A percentile compares a stretch with the other conserved stretches of the same genome.
phyloP scores from a whole-genome alignment of 257 asterid species.

The Henckelia pumila region DNA sequence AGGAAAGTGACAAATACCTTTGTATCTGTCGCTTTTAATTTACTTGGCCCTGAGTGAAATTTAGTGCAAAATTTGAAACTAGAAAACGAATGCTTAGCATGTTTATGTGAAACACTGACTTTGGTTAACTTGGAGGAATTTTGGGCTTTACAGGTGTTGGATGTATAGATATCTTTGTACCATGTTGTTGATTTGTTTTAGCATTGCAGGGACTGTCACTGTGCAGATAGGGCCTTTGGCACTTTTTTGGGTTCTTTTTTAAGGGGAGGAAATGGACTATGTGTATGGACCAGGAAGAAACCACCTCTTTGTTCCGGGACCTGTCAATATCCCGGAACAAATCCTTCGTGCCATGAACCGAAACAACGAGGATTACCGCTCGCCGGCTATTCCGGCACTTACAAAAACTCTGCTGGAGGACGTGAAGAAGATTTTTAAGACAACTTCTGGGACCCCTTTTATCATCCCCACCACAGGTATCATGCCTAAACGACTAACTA shows the following conservation, averaged over 20 bases:
- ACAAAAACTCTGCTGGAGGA: slow-evolving; percentile 81
- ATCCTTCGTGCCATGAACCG: slow-evolving; percentile 96
- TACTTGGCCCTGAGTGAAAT: no score
- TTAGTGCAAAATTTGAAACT: no score
- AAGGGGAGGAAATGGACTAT: slow-evolving; percentile 68
- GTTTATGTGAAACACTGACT: neutral
- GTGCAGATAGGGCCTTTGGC: neutral
- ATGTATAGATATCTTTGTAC: neutral
- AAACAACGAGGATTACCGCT: slow-evolving; percentile 95
- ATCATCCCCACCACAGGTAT: slow-evolving; percentile 96
- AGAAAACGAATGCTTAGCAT: neutral
- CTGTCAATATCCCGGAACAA: slow-evolving; percentile 96
- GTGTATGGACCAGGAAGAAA: slow-evolving; percentile 91
- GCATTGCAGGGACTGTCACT: slow-evolving; percentile 17
- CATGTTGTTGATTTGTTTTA: neutral
- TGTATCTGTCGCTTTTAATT: neutral
- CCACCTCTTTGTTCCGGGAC: slow-evolving; percentile 99
- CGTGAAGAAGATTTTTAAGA: slow-evolving; percentile 92
- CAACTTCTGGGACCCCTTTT: slow-evolving; percentile 90
- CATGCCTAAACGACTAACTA: no score
- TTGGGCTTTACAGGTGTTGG: neutral
- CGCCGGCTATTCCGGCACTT: slow-evolving; percentile 90
- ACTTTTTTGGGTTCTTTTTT: neutral
- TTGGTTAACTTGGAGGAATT: neutral
- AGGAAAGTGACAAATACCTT: neutral